Evolutionary conservation across 129 eudicot species (phyloP), one percentile per base, ranked within the genome.

Genomic region (Ambrosia trifida): DNA sequence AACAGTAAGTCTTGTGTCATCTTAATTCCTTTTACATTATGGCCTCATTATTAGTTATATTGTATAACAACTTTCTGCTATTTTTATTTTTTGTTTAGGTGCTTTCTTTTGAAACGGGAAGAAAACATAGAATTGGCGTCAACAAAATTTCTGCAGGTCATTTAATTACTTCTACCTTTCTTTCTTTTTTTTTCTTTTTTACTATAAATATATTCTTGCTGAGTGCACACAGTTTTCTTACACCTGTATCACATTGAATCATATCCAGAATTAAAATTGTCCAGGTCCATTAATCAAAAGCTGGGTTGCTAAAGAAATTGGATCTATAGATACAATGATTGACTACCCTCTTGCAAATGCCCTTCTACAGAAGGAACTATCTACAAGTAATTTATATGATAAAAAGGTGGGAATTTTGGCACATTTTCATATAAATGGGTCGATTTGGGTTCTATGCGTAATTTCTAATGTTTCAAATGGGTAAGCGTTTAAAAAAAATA

Each of bases 291-390:
- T 91, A n/a, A n/a, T n/a, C 13, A 84, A 94, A 78, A 91, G 98
- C 57, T 94, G 98, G 19, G 98, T 94, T 76, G 98, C 98, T 40
- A 91, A 91, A 73, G 98, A 96, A n/a, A 91, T 91, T 66, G 96
- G 96, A 17, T 91, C 86, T 72, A 91, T 88, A 33, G 98, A 89
- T 54, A 91, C 88, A 81, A 88, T 91, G 98, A 91, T 88, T 3
- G 96, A 86, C 56, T 91, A 91, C 79, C 89, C 98, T 40, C 52
- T 70, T 2, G 91, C 81, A 45, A 91, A 88, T 70, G 89, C 96
- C 11, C 97, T 96, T 38, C 82, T 91, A 43, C 96, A 91, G 78
- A 91, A 88, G 78, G 91, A 86, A 74, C 74, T 88, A 58, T 78
- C 79, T n/a, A 90, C 97, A 70, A 96, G 97, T 85, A 62, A 76